Conservation (phyloP, 192 early-diverging fungal species). For the Coemansia sp. region DNA sequence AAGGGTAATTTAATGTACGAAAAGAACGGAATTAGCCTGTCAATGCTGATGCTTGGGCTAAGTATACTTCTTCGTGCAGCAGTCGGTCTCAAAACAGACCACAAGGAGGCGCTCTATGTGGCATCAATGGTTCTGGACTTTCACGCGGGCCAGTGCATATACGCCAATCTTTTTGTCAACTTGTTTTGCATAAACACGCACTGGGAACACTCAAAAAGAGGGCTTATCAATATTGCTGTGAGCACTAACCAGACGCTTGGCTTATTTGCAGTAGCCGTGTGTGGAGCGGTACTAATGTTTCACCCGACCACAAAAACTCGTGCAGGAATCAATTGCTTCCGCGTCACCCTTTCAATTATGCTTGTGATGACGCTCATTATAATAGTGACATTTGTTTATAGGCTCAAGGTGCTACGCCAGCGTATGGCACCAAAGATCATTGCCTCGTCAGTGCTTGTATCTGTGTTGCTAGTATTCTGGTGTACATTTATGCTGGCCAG, state of each 20-base stretch:
- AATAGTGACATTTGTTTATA: background rate
- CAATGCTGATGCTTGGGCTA: background rate
- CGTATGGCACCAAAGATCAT: background rate
- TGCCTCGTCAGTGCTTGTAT: background rate
- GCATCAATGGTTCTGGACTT: constrained; percentile 1
- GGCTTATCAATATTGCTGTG: background rate
- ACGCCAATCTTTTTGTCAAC: background rate
- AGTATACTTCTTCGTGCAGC: constrained; percentile 3
- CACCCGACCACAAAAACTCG: background rate
- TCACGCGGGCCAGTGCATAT: constrained; percentile 7
- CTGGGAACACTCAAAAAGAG: background rate
- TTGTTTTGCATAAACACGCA: background rate
- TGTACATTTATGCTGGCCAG: background rate
- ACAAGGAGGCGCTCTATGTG: background rate
- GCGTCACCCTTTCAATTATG: background rate
- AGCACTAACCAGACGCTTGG: background rate
- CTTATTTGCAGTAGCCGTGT: background rate
- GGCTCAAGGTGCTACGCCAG: background rate
- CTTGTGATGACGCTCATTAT: background rate
- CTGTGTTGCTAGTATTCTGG: background rate
- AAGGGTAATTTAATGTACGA: background rate
- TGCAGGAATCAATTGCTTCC: constrained; percentile 1
- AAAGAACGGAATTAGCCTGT: background rate
- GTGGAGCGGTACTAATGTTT: constrained; percentile 3
- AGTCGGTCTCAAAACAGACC: too few relatives aligned